Evolutionary conservation across 441 rosid species (phyloP), one percentile per base, ranked within the genome.

Genomic region (Gossypium davidsonii): DNA sequence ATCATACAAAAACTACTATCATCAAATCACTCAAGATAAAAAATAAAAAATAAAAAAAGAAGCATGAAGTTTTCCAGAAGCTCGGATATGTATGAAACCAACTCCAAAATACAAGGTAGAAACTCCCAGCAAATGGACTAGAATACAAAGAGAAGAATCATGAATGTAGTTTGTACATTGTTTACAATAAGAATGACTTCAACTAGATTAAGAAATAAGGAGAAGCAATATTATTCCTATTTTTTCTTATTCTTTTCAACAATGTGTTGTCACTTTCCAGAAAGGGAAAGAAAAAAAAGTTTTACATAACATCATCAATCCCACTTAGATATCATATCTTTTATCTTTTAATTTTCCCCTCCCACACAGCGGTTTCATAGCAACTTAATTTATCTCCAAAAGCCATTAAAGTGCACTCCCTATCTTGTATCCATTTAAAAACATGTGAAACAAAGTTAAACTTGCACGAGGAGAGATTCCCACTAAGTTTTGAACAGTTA

Each of bases 11-110:
- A 68, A 18, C 62, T 18, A 23, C 7, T 11, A 55, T 11, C 62
- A 70, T 70, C 73, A 53, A 20, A 70, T 70, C 68, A 68, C 14
- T 42, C 55, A 58, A 57, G 65, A 70, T 70, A 53, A 69, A 17
- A 4, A 37, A 37, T 37, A 37, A 37, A 53, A 53, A 69, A 26
- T 26, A 26, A 26, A 26, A 26, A 26, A 15, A 34, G 52, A 17
- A 8, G 3, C 31, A 18, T 28, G 39, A 69, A 53, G 51, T 34
- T 53, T 18, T 34, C 28, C 34, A 70, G 51, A 55, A 18, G 52
- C 51, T 34, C 52, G 15, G 51, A 53, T 53, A 64, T 56, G 58
- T 57, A 71, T 63, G 34, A 44, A 44, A 61, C 12, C 55, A 28
- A 52, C 34, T 67, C 26, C 21, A 15, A 59, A 61, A 48, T 1